Conservation (phyloP, 140 eudicot species). For the Cichorium intybus region DNA sequence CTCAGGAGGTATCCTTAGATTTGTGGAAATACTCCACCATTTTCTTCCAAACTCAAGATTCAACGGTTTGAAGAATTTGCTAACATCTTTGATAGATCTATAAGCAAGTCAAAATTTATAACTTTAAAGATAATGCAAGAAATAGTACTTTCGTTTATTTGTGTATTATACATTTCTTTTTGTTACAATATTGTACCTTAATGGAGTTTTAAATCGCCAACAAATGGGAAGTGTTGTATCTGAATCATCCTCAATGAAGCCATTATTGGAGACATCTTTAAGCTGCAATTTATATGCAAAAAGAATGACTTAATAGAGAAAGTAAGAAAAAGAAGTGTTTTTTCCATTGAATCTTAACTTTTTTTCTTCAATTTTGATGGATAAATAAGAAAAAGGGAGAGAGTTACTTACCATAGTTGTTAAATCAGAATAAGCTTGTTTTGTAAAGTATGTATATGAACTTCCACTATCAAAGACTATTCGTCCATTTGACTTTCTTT, state of each 20-base stretch:
- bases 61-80: slow-evolving; percentile 56
- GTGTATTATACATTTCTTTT: background rate
- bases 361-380: too few species aligned
- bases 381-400: background rate
- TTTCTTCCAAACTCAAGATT: slow-evolving; percentile 57
- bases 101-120: slow-evolving; percentile 12
- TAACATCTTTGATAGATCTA: slow-evolving; percentile 60
- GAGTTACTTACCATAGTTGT: slow-evolving; percentile 37
- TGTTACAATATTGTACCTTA: slow-evolving; percentile 36
- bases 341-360: background rate
- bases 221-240: slow-evolving; percentile 74
- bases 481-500: slow-evolving; percentile 35
- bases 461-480: slow-evolving; percentile 79
- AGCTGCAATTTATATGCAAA: slow-evolving; percentile 38
- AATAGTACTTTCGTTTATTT: background rate
- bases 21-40: slow-evolving; percentile 57
- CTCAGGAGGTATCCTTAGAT: slow-evolving; percentile 61
- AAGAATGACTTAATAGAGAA: background rate
- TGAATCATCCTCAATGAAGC: slow-evolving; percentile 52
- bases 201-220: slow-evolving; percentile 55
- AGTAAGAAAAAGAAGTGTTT: background rate
- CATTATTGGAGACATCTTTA: slow-evolving; percentile 41
- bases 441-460: slow-evolving; percentile 71
- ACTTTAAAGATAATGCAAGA: background rate
- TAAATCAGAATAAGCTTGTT: slow-evolving; percentile 62